phyloP scores from a whole-genome alignment of 2,329 filamentous ascomycete genomes.

The Acarospora socialis region DNA sequence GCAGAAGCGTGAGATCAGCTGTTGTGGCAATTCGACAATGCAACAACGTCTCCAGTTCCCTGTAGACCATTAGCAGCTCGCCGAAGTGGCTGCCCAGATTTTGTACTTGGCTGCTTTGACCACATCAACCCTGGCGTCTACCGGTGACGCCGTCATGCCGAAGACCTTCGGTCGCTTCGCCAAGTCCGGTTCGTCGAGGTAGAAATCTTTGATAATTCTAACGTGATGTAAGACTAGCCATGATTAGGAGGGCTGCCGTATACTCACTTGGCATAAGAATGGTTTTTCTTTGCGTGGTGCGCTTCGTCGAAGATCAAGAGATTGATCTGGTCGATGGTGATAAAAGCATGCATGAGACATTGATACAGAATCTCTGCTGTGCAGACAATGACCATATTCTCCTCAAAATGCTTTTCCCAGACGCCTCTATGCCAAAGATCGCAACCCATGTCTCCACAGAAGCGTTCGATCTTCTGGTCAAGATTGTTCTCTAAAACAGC shows the following conservation, averaged over 20 bases:
- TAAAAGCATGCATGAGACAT: constrained; percentile 63
- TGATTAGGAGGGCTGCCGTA: neutral
- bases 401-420: constrained; percentile 43
- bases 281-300: constrained; percentile 88
- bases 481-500: constrained; percentile 70
- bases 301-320: constrained; percentile 91
- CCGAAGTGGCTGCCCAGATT: too few relatives aligned
- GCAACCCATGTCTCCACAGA: constrained; percentile 56
- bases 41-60: constrained; percentile 60
- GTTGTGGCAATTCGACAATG: constrained; percentile 74
- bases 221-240: constrained; percentile 8
- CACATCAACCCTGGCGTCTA: constrained; percentile 68
- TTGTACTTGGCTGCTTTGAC: constrained; percentile 45
- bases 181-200: constrained; percentile 37
- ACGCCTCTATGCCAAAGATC: constrained; percentile 46
- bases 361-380: constrained; percentile 77
- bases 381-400: constrained; percentile 78
- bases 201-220: constrained; percentile 77
- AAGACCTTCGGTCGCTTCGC: constrained; percentile 59
- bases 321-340: constrained; percentile 71
- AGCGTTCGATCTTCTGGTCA: constrained; percentile 55
- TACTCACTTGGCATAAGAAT: constrained; percentile 61
- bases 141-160: constrained; percentile 93
- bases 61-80: too few relatives aligned
- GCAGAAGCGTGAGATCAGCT: constrained; percentile 43